Evolutionary conservation across 345 rosid genomes (phyloP), one percentile per base, ranked within the genome.

Genomic region (Gossypium thurberi): DNA sequence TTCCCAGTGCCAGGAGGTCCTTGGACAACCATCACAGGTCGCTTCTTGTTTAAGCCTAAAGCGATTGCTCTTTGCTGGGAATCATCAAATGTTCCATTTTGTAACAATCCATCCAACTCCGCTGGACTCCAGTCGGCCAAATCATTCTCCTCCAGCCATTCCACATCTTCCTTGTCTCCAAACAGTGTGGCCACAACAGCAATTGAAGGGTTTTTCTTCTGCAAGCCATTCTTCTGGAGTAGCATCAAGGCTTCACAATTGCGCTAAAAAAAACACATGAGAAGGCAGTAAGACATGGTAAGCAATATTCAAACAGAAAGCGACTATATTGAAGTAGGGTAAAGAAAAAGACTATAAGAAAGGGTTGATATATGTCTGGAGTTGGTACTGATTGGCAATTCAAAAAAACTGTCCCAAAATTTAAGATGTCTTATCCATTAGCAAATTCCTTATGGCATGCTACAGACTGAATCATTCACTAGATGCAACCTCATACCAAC

Each of bases 1-100:
- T 94, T 94, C 55, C 98, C 97, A 14, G 97, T 89, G 69, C 98
- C 98, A 55, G 98, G 98, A 68, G 98, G 98, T 65, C 98, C 98
- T 82, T 92, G 95, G 70, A 94, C 83, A 81, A 89, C 78, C 88
- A 90, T 67, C 48, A 90, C 53, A 28, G 97, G 97, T 2, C 88
- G 81, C 74, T 89, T 90, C 84, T 88, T 89, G 84, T 92, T 92
- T 81, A 92, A 82, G 73, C 97, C 97, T 40, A 92, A 76, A 74
- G 89, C 85, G 58, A 90, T 80, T 67, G 95, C 89, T 76, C 84
- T 85, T 76, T 50, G 63, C 82, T 92, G 98, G 12, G 97, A 89
- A 59, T 79, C 86, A 78, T 94, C 98, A 78, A 82, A 90, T 33
- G 71, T 69, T 62, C 71, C 74, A 55, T 60, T 57, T 25, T 78